Conservation (phyloP, 345 rosid genomes). For the Abelmoschus esculentus region DNA sequence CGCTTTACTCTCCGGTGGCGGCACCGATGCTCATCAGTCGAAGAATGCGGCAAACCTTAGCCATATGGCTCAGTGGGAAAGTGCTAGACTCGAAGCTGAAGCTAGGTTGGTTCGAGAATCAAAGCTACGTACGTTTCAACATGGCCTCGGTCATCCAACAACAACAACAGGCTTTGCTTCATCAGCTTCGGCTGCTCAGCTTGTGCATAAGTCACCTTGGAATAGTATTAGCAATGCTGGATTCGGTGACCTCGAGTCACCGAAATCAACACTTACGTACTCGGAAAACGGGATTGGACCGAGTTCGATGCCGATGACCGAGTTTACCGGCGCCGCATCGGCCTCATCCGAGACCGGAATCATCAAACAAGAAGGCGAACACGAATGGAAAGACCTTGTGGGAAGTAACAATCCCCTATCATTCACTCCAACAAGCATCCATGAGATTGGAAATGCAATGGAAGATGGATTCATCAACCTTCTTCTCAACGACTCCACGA, state of each 20-base stretch:
- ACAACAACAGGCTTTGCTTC: slow-evolving; percentile 19
- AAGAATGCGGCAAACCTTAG: slow-evolving; percentile 31
- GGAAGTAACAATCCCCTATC: not conserved
- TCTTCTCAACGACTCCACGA: not conserved
- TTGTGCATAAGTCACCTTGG: too few relatives aligned
- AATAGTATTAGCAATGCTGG: not conserved
- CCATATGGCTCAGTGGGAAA: slow-evolving; percentile 78
- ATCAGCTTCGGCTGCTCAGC: slow-evolving; percentile 16
- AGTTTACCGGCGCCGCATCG: slow-evolving; percentile 43
- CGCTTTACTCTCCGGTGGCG: slow-evolving; percentile 28
- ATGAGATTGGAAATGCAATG: slow-evolving; percentile 29
- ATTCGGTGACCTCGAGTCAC: slow-evolving; percentile 46
- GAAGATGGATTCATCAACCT: slow-evolving; percentile 73
- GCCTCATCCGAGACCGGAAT: slow-evolving; percentile 34
- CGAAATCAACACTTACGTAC: slow-evolving; percentile 57
- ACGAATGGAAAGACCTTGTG: slow-evolving; percentile 42
- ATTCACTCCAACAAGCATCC: slow-evolving; percentile 29
- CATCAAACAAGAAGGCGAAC: slow-evolving; percentile 49
- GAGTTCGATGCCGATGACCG: slow-evolving; percentile 32
- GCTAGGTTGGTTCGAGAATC: slow-evolving; percentile 80
- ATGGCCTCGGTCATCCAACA: too few relatives aligned
- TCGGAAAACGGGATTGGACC: slow-evolving; percentile 8
- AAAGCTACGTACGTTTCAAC: slow-evolving; percentile 43
- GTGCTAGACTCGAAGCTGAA: slow-evolving; percentile 84
- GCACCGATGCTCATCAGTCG: slow-evolving; percentile 31